phyloP scores from a whole-genome alignment of 345 rosid genomes.

The Raphanus raphanistrum region DNA sequence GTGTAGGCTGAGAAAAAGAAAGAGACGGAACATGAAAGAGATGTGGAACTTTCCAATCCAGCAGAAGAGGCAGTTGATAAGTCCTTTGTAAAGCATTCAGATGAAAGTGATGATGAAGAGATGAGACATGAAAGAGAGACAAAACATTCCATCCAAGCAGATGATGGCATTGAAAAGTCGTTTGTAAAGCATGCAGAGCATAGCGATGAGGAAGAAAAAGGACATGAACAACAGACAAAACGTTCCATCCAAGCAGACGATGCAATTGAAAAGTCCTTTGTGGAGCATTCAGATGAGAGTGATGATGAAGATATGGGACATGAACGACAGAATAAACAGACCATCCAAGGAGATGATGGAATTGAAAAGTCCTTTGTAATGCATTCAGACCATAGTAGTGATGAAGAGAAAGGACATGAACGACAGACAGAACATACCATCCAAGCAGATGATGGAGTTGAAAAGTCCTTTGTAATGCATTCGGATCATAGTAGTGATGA shows the following conservation, averaged over 20 bases:
- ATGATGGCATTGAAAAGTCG: conserved; percentile 5
- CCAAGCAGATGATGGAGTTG: conserved; percentile 17
- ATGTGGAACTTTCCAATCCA: conserved; percentile 11
- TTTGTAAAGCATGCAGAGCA: neutral
- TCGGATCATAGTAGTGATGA: conserved; percentile 13
- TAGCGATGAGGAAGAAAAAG: conserved; percentile 16
- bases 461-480: conserved; percentile 12
- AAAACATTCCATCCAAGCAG: neutral
- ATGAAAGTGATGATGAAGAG: too few species aligned
- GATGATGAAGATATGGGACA: conserved; percentile 11
- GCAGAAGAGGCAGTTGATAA: neutral
- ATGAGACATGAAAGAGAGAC: too few species aligned
- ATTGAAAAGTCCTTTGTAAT: neutral
- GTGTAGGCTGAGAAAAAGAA: conserved; percentile 30
- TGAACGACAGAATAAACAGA: neutral
- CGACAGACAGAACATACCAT: neutral
- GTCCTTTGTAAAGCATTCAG: too few species aligned
- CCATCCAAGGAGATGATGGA: conserved; percentile 23
- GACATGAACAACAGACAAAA: neutral
- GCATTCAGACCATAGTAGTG: conserved; percentile 17
- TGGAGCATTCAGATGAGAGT: conserved; percentile 4
- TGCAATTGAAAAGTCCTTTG: conserved; percentile 3
- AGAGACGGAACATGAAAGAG: conserved; percentile 26
- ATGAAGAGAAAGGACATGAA: conserved; percentile 9
- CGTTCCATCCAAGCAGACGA: neutral